Percentiles rank a stretch among this genome's conserved stretches.
Evolutionary conservation across 2,329 filamentous ascomycete genomes (phyloP).

Genomic region (Diaporthe citri): DNA sequence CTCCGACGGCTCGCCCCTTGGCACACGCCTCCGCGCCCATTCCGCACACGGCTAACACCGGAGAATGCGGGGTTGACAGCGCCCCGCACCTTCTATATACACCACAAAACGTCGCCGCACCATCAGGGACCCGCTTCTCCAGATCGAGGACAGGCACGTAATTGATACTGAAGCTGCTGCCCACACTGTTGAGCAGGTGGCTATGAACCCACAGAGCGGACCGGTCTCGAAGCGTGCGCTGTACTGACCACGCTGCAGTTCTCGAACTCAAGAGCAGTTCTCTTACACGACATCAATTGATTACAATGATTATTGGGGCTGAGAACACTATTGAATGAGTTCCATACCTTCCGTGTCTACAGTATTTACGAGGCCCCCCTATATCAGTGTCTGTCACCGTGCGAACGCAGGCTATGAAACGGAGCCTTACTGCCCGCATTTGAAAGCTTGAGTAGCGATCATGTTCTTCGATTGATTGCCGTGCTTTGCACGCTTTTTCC

Average conservation of each 20-base stretch:
- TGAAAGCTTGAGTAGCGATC: not conserved
- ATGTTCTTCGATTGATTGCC: not conserved
- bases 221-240: not conserved
- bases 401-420: not conserved
- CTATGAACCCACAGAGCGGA: not conserved
- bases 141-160: not conserved
- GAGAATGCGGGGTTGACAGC: constrained; percentile 37
- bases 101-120: not conserved
- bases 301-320: not conserved
- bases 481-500: not conserved
- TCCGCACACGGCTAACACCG: constrained; percentile 40
- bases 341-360: not conserved
- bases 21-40: not conserved
- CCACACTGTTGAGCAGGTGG: too few species aligned
- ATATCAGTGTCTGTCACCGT: not conserved
- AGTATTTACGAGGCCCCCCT: too few species aligned
- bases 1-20: not conserved
- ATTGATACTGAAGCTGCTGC: not conserved
- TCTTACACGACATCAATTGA: too few species aligned
- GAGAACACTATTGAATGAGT: not conserved
- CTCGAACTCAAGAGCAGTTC: not conserved
- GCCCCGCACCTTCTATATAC: constrained; percentile 32
- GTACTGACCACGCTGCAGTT: not conserved
- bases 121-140: constrained; percentile 7
- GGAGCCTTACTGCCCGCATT: not conserved